Evolutionary conservation across 305 asterid genomes (phyloP), one percentile per base, ranked within the genome.

Genomic region (Plantago rigida): DNA sequence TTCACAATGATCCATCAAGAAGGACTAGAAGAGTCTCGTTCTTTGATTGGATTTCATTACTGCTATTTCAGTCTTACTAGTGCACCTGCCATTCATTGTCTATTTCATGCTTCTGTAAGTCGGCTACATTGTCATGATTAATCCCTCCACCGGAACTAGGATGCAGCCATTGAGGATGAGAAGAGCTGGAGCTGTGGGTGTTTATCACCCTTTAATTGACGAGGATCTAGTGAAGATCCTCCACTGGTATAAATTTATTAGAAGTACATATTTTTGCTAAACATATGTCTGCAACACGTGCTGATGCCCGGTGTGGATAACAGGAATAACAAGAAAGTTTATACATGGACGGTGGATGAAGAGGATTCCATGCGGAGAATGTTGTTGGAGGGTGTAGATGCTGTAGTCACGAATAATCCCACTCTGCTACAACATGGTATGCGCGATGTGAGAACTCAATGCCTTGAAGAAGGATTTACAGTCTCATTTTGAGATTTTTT

Each of bases 281-380:
- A 31, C 9, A 58, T 34, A 13, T 14, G 26, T 15, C 4, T 52
- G 44, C 64, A 29, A 42, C 6, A 54, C 3, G 24, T 22, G 13
- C n/a, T 29, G 56, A n/a, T 28, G 47, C 3, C 11, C 31, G 11
- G 31, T 11, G 8, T 9, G 39, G 7, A 48, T 24, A 60, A 74
- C 92, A 91, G 98, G 82, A 81, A 82, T 72, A 78, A 80, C 26
- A 91, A 91, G 82, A 88, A 84, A 79, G 95, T 87, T 14, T 91
- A 78, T 49, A 87, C 88, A 2, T 91, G 98, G 98, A 87, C 96
- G 0, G 98, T 91, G 17, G 95, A 91, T 64, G 93, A 87, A 14
- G 90, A 86, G 76, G 81, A 64, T 53, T 69, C 77, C 34, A 91
- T 91, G 96, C 75, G 71, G 77, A 80, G 66, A 59, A 80, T 91